phyloP scores from a whole-genome alignment of 345 rosid genomes.

The Corchorus capsularis region DNA sequence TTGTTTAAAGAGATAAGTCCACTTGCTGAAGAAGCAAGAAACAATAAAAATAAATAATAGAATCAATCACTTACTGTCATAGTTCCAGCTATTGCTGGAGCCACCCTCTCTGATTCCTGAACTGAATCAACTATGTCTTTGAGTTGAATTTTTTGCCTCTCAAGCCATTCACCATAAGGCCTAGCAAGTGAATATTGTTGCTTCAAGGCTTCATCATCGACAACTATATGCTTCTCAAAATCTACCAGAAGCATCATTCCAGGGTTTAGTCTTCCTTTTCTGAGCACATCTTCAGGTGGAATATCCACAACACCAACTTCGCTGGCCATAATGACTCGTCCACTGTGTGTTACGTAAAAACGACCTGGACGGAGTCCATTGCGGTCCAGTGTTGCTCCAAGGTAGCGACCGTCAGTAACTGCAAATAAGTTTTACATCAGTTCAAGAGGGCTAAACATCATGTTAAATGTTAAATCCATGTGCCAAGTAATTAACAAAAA shows the following conservation, averaged over 20 bases:
- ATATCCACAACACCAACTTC: conserved; percentile 99
- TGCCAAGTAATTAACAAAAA: not conserved
- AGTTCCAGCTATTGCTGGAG: conserved; percentile 75
- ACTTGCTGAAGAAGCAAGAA: not conserved
- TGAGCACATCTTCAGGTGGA: conserved; percentile 87
- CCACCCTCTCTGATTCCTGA: conserved; percentile 53
- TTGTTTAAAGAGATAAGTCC: not conserved
- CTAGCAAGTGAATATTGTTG: conserved; percentile 86
- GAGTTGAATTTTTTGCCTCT: conserved; percentile 85
- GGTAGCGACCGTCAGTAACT: conserved; percentile 99
- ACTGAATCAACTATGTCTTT: conserved; percentile 72
- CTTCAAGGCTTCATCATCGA: conserved; percentile 93
- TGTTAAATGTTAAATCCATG: not conserved
- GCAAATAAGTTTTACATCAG: conserved; percentile 30
- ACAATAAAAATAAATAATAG: not conserved
- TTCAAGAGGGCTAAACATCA: not conserved
- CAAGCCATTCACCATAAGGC: conserved; percentile 95
- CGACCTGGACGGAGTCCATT: conserved; percentile 99
- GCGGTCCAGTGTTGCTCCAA: conserved; percentile 98
- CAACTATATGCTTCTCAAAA: conserved; percentile 92
- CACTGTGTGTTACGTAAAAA: conserved; percentile 84
- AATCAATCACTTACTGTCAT: conserved; percentile 45
- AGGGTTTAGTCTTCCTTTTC: conserved; percentile 97
- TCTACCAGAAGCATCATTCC: conserved; percentile 99
- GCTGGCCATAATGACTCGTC: conserved; percentile 96